Evolutionary conservation across 2,329 filamentous ascomycete genomes (phyloP), one percentile per base, ranked within the genome.

Genomic region (Byssochlamys sp.): DNA sequence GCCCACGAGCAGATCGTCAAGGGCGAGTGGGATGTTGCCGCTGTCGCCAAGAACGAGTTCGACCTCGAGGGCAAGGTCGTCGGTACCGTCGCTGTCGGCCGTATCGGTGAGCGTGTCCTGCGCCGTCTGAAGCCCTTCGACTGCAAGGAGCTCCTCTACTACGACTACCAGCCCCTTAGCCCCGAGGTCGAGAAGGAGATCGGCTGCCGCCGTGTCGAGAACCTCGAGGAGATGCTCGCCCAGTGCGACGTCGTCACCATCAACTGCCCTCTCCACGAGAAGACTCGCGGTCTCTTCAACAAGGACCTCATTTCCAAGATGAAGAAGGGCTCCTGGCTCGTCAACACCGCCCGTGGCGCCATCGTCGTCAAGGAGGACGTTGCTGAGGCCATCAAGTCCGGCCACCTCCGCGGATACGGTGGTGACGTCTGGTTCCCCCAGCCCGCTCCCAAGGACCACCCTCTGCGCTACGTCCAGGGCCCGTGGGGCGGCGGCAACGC

Each of bases 331-430:
- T 88, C 91, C 48, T 97, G 94, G 90, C 88, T 99, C 73, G 81
- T 99, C 80, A 99, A 99, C 87, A 99, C 94, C 33, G 94, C 94
- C 67, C 94, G 94, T 75, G 94, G 94, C 70, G 94, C 94, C 77
- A 99, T 99, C 73, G 91, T 99, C 68, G 92, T 97, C 80, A 97
- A 97, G 85, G 92, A 97, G 80, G 94, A 97, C 67, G 94, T 99
- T 58, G 94, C 94, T 62, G 91, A 88, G 28, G 94, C 94, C 54
- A 84, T 99, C 74, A 90, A 92, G 82, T 84, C 82, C 33, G 94
- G 94, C 69, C 91, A 97, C 77, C 73, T 78, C 62, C 74, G 76
- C 60, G 76, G 76, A 50, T 78, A 78, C 63, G 76, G 76, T 65
- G 76, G 76, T 73, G 76, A 78, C 61, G 76, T 78, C 63, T 97